Evolutionary conservation across 2,329 filamentous ascomycete genomes (phyloP).

Genomic region (Zymoseptoria crescenta): DNA sequence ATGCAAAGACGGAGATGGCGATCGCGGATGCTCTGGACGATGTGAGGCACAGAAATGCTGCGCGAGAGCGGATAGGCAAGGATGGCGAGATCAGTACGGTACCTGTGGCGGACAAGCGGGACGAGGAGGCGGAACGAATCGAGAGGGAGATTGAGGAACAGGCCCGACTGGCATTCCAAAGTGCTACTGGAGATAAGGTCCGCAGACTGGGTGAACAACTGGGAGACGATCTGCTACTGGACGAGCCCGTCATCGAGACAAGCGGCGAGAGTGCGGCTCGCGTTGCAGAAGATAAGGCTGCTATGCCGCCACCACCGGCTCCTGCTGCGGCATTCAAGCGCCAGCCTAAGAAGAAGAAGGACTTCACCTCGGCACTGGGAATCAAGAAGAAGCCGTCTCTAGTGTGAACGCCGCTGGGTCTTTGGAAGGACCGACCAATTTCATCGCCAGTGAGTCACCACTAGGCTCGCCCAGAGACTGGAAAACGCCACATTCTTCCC

Average conservation of each 20-base stretch:
- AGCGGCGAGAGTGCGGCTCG: constrained; percentile 16
- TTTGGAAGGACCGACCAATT: background rate
- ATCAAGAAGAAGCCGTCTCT: constrained; percentile 70
- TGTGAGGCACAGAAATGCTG: constrained; percentile 83
- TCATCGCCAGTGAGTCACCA: background rate
- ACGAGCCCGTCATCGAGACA: constrained; percentile 30
- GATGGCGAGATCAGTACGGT: constrained; percentile 52
- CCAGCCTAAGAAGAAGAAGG: constrained; percentile 79
- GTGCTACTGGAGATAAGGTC: constrained; percentile 49
- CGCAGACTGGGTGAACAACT: constrained; percentile 41
- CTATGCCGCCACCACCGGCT: constrained; percentile 35
- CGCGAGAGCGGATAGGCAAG: constrained; percentile 67
- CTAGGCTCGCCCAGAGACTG: background rate
- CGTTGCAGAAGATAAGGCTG: constrained; percentile 27
- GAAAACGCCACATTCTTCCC: no score
- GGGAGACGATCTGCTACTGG: constrained; percentile 6
- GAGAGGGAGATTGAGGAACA: constrained; percentile 79
- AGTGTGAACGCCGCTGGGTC: background rate
- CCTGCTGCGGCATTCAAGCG: constrained; percentile 64
- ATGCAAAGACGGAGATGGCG: constrained; percentile 92
- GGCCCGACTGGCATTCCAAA: constrained; percentile 68
- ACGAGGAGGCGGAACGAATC: constrained; percentile 53
- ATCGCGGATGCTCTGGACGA: constrained; percentile 94
- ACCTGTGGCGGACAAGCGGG: constrained; percentile 45
- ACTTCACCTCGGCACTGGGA: constrained; percentile 63